Base-by-base conservation (phyloP, 1,284 basidiomycete genomes). In the Boletus smithii region DNA sequence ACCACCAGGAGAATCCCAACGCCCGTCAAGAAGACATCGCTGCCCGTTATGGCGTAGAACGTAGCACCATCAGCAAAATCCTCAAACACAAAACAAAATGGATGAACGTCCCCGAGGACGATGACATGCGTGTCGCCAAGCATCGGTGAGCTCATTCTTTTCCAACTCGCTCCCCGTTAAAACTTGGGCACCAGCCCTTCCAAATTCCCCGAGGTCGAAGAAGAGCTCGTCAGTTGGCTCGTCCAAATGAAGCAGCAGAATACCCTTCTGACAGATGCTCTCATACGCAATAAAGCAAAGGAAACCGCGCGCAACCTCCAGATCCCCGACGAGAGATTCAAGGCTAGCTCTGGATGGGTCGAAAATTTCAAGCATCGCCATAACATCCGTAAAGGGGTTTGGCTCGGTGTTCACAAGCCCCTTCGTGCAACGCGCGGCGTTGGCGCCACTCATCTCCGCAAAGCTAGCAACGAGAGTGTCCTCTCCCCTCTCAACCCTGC, bases 41-140 rank as follows among this genome's bases (percentile, higher is more conserved):
- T 1, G 68, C 69, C 10, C 68, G 72, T 32, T 95, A 86, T 63
- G 80, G 80, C 44, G 86, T 94, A 46, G 92, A 95, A 64, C 83
- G 92, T 42, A 92, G 88, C 67, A 95, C 91, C n/a, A 88, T 95
- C 62, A 90, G 86, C 69, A 94, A 95, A 71, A 94, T 93, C 54
- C 75, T 95, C 53, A 94, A 93, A 63, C 72, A 88, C 60, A 89
- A 88, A 68, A 75, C 78, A 14, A 83, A 83, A 57, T 95, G 91
- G 91, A 69, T 93, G 59, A 80, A 77, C 50, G 76, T 89, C 40
- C 70, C 75, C 13, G 75, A 78, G 44, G 76, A 80, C 53, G 77
- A 80, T 49, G 74, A 73, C 46, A 68, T 77, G 48, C 72, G 75
- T 37, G 73, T 81, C 37, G 76, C 81, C 13, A 86, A 85, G 58